These are phyloP conservation scores for Plasmodium gaboni DNA, from an alignment of 169 alveolate genomes.

Conservation along the genomic window DNA sequence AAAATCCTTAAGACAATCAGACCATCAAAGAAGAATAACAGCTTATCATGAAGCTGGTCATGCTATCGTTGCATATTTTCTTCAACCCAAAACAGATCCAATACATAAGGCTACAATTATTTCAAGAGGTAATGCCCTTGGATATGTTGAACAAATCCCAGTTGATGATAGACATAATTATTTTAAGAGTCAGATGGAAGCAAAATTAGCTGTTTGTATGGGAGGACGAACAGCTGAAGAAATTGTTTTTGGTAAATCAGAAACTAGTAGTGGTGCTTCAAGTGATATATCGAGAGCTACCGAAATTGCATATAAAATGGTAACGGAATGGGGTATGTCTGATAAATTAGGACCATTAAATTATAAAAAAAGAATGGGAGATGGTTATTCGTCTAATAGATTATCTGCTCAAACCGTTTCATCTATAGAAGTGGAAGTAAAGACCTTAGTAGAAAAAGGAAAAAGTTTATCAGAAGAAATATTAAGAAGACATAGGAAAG, in stretches of 20 bases:
- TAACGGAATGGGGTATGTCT: slow-evolving; percentile 95
- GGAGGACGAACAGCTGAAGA: slow-evolving; percentile 97
- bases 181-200: slow-evolving; percentile 90
- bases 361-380: slow-evolving; percentile 81
- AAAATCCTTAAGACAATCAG: slow-evolving; percentile 86
- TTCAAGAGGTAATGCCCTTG: slow-evolving; percentile 95
- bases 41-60: slow-evolving; percentile 95
- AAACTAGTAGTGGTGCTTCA: slow-evolving; percentile 94
- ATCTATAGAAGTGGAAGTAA: slow-evolving; percentile 84
- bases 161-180: slow-evolving; percentile 90
- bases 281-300: slow-evolving; percentile 93
- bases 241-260: slow-evolving; percentile 91
- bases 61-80: slow-evolving; percentile 91
- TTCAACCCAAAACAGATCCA: slow-evolving; percentile 93
- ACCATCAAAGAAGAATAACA: slow-evolving; percentile 90
- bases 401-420: slow-evolving; percentile 84
- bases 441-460: slow-evolving; percentile 84
- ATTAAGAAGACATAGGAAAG: slow-evolving; percentile 84
- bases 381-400: slow-evolving; percentile 76
- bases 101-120: slow-evolving; percentile 96
- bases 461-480: slow-evolving; percentile 87
- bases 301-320: slow-evolving; percentile 91
- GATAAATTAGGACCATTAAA: slow-evolving; percentile 88
- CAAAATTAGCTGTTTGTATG: slow-evolving; percentile 95
- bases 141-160: slow-evolving; percentile 91